phyloP scores from a whole-genome alignment of 257 asterid species.

The Coffea eugenioides region DNA sequence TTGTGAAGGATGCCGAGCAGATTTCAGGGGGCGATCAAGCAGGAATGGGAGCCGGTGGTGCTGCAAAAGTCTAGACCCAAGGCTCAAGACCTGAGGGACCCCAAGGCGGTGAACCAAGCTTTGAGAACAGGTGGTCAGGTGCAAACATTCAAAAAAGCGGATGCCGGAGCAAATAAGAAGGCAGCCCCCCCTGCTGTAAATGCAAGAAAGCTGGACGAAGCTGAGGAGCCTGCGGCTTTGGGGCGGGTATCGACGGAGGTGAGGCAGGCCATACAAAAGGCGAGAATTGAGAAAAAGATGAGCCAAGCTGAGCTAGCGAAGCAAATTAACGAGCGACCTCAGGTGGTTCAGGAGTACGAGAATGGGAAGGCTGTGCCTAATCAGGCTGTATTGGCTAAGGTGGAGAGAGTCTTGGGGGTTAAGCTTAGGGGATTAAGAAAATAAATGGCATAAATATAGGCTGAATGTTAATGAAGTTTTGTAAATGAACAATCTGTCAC shows the following conservation, averaged over 20 bases:
- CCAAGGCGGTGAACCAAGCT: constrained; percentile 43
- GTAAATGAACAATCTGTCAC: too few species aligned
- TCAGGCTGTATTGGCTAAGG: constrained; percentile 40
- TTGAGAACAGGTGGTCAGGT: constrained; percentile 38
- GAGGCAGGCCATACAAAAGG: constrained; percentile 44
- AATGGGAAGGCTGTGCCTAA: constrained; percentile 51
- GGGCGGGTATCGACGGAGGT: constrained; percentile 35
- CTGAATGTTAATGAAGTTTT: not conserved
- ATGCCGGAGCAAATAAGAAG: constrained; percentile 39
- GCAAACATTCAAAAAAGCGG: constrained; percentile 39
- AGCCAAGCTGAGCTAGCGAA: constrained; percentile 46
- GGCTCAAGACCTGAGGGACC: constrained; percentile 32
- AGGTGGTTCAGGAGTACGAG: constrained; percentile 47
- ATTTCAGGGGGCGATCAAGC: constrained; percentile 26
- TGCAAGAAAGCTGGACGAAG: constrained; percentile 38
- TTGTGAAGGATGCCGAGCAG: constrained; percentile 35
- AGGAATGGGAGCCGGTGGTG: constrained; percentile 50
- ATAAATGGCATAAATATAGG: not conserved
- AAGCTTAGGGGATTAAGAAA: constrained; percentile 36
- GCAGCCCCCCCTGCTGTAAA: constrained; percentile 24
- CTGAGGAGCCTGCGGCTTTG: constrained; percentile 47
- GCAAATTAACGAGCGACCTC: constrained; percentile 38
- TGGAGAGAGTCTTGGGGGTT: constrained; percentile 42
- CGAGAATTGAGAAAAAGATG: constrained; percentile 48
- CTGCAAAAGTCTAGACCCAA: constrained; percentile 34